Evolutionary conservation across 805 yeast genomes (phyloP).

Genomic region (Hanseniaspora clermontiae): DNA sequence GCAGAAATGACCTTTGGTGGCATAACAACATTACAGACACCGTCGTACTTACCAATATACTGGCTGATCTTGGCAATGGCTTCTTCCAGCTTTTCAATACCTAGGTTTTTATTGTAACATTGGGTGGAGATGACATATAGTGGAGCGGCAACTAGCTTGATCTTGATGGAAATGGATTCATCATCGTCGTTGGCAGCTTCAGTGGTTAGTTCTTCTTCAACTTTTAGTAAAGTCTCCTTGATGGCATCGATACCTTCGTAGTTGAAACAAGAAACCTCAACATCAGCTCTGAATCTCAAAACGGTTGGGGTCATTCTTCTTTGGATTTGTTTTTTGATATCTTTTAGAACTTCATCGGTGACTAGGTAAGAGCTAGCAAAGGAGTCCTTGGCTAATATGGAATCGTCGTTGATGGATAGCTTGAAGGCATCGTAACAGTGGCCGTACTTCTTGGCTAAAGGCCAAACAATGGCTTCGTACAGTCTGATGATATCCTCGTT

Average conservation of each 20-base stretch:
- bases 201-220: slow-evolving; percentile 74
- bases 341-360: slow-evolving; percentile 61
- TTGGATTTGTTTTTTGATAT: slow-evolving; percentile 73
- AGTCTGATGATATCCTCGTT: slow-evolving; percentile 72
- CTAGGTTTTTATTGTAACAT: slow-evolving; percentile 81
- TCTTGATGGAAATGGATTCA: slow-evolving; percentile 60
- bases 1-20: slow-evolving; percentile 98
- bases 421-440: slow-evolving; percentile 97
- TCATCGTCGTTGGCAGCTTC: slow-evolving; percentile 34
- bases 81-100: slow-evolving; percentile 61
- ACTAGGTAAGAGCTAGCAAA: slow-evolving; percentile 63
- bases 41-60: slow-evolving; percentile 61
- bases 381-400: slow-evolving; percentile 61
- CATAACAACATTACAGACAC: slow-evolving; percentile 86
- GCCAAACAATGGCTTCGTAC: slow-evolving; percentile 92
- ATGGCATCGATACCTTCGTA: slow-evolving; percentile 98
- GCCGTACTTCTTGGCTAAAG: slow-evolving; percentile 85
- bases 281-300: slow-evolving; percentile 94
- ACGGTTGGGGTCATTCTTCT: slow-evolving; percentile 97
- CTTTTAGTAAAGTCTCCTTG: slow-evolving; percentile 60
- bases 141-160: slow-evolving; percentile 94
- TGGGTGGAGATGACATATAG: slow-evolving; percentile 86
- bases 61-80: slow-evolving; percentile 69
- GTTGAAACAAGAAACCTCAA: slow-evolving; percentile 91
- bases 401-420: slow-evolving; percentile 77